Percentiles rank a stretch among this genome's conserved stretches.
These are phyloP conservation scores for Aspergillus bridgeri DNA, from an alignment of 495 filamentous ascomycete species.

Conservation along the genomic window DNA sequence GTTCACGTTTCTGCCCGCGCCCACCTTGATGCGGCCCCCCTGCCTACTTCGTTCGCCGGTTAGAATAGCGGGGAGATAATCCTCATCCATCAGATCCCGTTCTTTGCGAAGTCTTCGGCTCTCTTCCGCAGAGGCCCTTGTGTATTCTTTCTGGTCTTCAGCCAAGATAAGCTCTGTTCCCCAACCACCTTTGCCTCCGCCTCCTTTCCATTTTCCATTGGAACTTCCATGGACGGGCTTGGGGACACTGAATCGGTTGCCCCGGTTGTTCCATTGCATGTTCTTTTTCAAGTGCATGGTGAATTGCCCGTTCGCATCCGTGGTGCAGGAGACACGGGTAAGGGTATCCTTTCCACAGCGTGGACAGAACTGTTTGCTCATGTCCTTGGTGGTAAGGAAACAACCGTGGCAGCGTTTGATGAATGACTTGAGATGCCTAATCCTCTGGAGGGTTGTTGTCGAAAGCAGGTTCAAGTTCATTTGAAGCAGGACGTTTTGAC, in stretches of 20 bases:
- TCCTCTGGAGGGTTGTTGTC: constrained; percentile 62
- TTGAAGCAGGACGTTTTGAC: constrained; percentile 87
- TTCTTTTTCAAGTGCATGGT: constrained; percentile 88
- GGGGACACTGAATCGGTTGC: constrained; percentile 84
- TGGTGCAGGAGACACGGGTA: constrained; percentile 81
- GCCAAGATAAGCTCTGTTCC: constrained; percentile 76
- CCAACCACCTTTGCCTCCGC: constrained; percentile 86
- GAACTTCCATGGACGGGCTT: constrained; percentile 81
- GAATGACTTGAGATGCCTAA: constrained; percentile 78
- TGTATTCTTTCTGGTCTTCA: constrained; percentile 96
- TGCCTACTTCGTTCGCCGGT: constrained; percentile 66
- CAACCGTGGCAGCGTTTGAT: constrained; percentile 93
- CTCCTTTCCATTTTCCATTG: constrained; percentile 67
- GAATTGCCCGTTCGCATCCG: constrained; percentile 75
- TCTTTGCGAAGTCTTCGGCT: constrained; percentile 58
- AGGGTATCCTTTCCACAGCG: constrained; percentile 85
- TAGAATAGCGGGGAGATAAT: constrained; percentile 84
- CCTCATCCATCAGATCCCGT: constrained; percentile 89
- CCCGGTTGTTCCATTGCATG: constrained; percentile 92
- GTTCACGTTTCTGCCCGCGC: constrained; percentile 84
- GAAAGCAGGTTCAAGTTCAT: constrained; percentile 93
- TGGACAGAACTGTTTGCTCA: constrained; percentile 88
- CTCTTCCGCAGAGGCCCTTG: constrained; percentile 57
- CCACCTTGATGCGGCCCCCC: constrained; percentile 69
- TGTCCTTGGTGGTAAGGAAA: constrained; percentile 81